Percentiles rank a stretch among this genome's conserved stretches.
phyloP scores from a whole-genome alignment of 192 early-diverging fungal genomes.

The Geosiphon pyriformis region DNA sequence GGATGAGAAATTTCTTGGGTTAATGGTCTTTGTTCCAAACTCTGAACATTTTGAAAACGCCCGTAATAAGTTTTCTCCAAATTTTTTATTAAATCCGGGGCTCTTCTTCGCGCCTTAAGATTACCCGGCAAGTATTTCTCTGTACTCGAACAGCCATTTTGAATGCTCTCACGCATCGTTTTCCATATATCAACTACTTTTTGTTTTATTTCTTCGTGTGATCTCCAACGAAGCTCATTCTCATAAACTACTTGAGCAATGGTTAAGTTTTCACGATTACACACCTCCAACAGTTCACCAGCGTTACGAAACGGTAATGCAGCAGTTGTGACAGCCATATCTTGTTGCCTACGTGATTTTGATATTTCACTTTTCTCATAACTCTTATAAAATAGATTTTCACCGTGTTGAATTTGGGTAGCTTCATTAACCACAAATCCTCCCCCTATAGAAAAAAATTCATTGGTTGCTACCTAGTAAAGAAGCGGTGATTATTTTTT shows the following conservation, averaged over 20 bases:
- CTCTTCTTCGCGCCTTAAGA: conserved; percentile 76
- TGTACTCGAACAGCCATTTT: conserved; percentile 62
- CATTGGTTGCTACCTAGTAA: conserved; percentile 66
- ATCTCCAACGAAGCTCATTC: conserved; percentile 91
- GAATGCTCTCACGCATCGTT: conserved; percentile 86
- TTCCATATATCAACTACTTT: conserved; percentile 80
- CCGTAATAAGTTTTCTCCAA: too few relatives aligned
- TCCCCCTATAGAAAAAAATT: conserved; percentile 94
- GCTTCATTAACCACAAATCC: conserved; percentile 94
- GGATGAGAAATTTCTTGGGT: conserved; percentile 32
- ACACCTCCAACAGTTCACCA: conserved; percentile 71
- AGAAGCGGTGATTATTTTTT: neutral
- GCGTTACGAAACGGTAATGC: conserved; percentile 82
- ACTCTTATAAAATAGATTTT: conserved; percentile 46
- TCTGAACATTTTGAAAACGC: conserved; percentile 26
- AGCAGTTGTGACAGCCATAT: conserved; percentile 56
- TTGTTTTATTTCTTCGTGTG: conserved; percentile 70
- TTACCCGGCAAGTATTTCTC: conserved; percentile 70
- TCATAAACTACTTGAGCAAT: conserved; percentile 95
- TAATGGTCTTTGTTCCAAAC: conserved; percentile 10
- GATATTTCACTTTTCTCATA: conserved; percentile 33
- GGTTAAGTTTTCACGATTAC: conserved; percentile 73
- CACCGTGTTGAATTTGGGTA: conserved; percentile 70
- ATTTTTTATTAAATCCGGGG: conserved; percentile 81
- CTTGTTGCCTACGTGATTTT: conserved; percentile 58